Evolutionary conservation across 805 yeast species (phyloP).

Genomic region (Ogataea methylovora): DNA sequence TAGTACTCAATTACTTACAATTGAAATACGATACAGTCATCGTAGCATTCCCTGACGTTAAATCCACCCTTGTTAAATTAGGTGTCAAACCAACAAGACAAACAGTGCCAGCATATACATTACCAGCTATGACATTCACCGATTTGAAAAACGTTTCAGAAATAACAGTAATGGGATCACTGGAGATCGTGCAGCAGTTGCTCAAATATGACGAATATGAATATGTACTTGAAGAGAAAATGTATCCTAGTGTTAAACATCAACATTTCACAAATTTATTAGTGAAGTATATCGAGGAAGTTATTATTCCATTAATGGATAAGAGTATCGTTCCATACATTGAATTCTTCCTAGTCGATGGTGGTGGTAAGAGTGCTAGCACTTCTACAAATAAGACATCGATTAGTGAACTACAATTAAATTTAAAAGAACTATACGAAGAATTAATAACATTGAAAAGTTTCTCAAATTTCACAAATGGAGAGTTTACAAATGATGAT

Average conservation of each 20-base stretch:
- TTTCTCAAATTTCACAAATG: no score
- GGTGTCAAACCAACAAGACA: no score
- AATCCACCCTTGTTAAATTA: no score
- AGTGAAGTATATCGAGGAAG: background rate
- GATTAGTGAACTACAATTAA: background rate
- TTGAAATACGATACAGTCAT: background rate
- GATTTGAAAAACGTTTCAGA: no score
- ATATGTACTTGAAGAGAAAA: no score
- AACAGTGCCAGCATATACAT: no score
- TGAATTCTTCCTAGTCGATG: background rate
- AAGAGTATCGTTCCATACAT: background rate
- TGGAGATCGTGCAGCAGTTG: no score
- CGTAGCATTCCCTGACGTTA: no score
- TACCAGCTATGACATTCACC: no score
- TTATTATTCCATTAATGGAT: background rate
- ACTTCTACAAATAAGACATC: background rate
- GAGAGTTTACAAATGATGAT: background rate
- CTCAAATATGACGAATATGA: no score
- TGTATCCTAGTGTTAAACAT: background rate
- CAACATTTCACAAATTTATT: background rate
- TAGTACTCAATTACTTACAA: slow-evolving; percentile 1
- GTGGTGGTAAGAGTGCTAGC: background rate
- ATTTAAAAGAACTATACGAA: background rate
- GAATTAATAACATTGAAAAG: background rate
- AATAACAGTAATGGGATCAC: no score